Percentiles rank a stretch among this genome's conserved stretches.
phyloP scores from a whole-genome alignment of 2,329 filamentous ascomycete genomes.

The Thermothelomyces thermophilus region DNA sequence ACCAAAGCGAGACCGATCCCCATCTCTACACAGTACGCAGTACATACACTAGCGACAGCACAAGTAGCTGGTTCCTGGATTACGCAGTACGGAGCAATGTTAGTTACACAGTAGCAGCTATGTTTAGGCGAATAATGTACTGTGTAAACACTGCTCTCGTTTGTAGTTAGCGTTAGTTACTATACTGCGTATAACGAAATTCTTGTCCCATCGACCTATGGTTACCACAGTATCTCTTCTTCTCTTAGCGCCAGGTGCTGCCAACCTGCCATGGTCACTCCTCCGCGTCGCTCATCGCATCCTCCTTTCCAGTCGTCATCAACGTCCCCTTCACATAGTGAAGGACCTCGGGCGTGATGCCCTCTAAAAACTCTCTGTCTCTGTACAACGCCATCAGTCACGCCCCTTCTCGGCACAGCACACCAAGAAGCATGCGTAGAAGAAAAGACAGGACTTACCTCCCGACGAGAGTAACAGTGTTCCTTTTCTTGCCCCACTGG shows the following conservation, averaged over 20 bases:
- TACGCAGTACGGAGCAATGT: too few species aligned
- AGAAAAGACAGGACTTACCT: constrained; percentile 31
- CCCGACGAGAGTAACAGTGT: constrained; percentile 84
- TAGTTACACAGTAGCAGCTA: too few species aligned
- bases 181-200: too few species aligned
- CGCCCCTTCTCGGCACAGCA: neutral
- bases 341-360: constrained; percentile 70
- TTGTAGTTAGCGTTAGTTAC: too few species aligned
- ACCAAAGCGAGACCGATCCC: neutral
- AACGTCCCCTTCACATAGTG: constrained; percentile 64
- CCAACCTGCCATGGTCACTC: neutral
- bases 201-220: too few species aligned
- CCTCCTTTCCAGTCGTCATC: constrained; percentile 1
- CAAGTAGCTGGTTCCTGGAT: too few species aligned
- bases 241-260: too few species aligned
- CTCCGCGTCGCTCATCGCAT: neutral
- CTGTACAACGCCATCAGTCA: constrained; percentile 35
- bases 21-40: too few species aligned
- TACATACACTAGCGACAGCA: too few species aligned
- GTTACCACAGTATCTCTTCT: too few species aligned
- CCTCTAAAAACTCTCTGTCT: constrained; percentile 71
- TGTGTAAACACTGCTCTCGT: too few species aligned
- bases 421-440: neutral
- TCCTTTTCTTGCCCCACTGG: constrained; percentile 77
- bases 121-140: too few species aligned